Conservation (phyloP, 108 stramenopile genomes). For the Ochromonas danica region DNA sequence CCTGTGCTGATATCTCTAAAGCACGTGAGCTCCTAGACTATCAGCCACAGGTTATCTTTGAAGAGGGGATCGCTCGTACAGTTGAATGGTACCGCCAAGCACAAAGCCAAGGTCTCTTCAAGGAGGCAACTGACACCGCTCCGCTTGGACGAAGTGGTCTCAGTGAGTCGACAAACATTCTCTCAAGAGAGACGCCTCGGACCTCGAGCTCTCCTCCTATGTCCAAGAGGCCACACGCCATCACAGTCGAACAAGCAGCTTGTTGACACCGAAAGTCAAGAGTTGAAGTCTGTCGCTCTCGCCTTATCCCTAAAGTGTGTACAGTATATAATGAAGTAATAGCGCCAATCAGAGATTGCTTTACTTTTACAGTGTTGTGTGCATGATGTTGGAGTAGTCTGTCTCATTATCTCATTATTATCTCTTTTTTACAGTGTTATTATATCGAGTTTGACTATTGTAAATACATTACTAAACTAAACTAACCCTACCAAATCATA, state of each 20-base stretch:
- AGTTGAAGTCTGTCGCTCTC: constrained; percentile 14
- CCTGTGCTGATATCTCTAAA: constrained; percentile 91
- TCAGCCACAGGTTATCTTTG: constrained; percentile 77
- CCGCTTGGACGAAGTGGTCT: neutral
- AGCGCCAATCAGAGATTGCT: too few relatives aligned
- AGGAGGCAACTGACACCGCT: neutral
- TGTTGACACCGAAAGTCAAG: constrained; percentile 9
- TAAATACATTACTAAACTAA: too few relatives aligned
- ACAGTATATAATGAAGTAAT: constrained; percentile 17
- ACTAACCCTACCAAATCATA: too few relatives aligned
- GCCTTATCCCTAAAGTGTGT: constrained; percentile 1
- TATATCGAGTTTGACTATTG: too few relatives aligned
- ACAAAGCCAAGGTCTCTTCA: constrained; percentile 10
- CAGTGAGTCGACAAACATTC: neutral
- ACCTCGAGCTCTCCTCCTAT: constrained; percentile 19
- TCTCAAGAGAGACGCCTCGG: neutral
- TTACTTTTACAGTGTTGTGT: too few relatives aligned
- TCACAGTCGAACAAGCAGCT: constrained; percentile 4
- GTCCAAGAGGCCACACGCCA: constrained; percentile 18
- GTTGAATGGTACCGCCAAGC: constrained; percentile 76
- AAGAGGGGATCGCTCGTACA: constrained; percentile 87
- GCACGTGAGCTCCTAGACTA: constrained; percentile 84
- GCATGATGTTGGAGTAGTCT: too few relatives aligned
- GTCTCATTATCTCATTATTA: too few relatives aligned
- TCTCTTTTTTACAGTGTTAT: too few relatives aligned